Base-by-base conservation (phyloP, 2,329 filamentous ascomycete genomes). In the Trichoderma asperellum region DNA sequence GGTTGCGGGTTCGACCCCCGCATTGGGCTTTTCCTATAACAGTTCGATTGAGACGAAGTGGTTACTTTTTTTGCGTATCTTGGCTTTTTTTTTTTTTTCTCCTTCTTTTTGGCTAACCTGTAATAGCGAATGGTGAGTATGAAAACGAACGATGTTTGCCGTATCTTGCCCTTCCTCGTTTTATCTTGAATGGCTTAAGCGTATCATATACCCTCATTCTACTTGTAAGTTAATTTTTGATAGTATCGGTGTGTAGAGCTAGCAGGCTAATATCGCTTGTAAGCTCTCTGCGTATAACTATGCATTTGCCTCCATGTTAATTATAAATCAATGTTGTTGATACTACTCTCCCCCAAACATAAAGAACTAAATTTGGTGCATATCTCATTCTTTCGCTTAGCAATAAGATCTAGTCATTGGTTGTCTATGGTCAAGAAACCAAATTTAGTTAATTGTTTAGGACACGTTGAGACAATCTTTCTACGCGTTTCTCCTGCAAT, bases 1-100 rank as follows among this genome's bases (percentile, higher is more conserved):
- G 83, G 83, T 81, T 85, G 83, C 81, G 83, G 83, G 85, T 87
- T 86, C 83, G 83, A 84, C 79, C 79, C 78, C 78, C 79, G 77
- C 79, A 78, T 80, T 76, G 79, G 79, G 77, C 79, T 80, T 60
- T 79, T 80, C 78, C 79, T 80, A 79, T 78, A 76, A 60, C 57
- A 29, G 29, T 43, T 43, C 40, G 57, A 37, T 40, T 24, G 35
- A 40, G 35, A 60, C n/a, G 10, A 40, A 29, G 35, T 35, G 57
- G 35, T 35, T 43, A 32, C 34, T 32, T 56, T 52, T 52, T 56
- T 56, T 10, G 16, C 40, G 0, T 10, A 6, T 43, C 6, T n/a
- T n/a, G 0, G 1, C 18, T 43, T 6, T 11, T n/a, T 27, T 53
- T 7, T 18, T 29, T 18, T 53, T 5, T 49, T 21, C 40, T 5